These are phyloP conservation scores for Penicillium olsonii DNA, from an alignment of 2,329 filamentous ascomycete genomes.

Conservation along the genomic window DNA sequence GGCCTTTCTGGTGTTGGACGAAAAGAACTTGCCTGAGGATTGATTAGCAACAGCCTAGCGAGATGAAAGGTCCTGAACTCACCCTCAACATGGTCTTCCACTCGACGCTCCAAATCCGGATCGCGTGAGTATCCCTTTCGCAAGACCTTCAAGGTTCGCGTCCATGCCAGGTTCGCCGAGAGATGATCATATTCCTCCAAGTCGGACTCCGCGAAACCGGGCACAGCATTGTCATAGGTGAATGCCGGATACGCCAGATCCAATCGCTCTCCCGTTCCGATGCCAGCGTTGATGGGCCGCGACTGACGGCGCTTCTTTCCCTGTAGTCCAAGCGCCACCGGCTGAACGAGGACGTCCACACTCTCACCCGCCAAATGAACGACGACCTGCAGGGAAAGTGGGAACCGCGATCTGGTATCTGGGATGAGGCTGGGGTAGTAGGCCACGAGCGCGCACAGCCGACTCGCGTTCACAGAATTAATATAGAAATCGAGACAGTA, in stretches of 20 bases:
- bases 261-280: conserved; percentile 51
- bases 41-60: neutral
- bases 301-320: conserved; percentile 51
- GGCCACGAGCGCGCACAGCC: conserved; percentile 60
- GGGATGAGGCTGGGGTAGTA: conserved; percentile 65
- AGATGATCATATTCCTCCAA: conserved; percentile 67
- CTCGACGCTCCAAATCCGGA: conserved; percentile 36
- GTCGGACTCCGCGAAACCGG: conserved; percentile 72
- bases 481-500: conserved; percentile 60
- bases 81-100: conserved; percentile 42
- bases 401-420: conserved; percentile 41
- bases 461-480: conserved; percentile 55
- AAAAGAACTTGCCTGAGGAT: conserved; percentile 34
- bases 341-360: conserved; percentile 51
- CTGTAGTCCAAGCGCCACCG: conserved; percentile 56
- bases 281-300: conserved; percentile 53
- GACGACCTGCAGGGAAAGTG: conserved; percentile 48
- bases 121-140: conserved; percentile 59
- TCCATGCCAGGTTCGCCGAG: conserved; percentile 67
- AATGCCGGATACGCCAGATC: conserved; percentile 43
- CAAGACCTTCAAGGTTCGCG: conserved; percentile 62
- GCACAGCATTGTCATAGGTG: conserved; percentile 57
- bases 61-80: neutral
- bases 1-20: conserved; percentile 29
- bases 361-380: conserved; percentile 58